Conservation (phyloP, 768 basidiomycete genomes). For the Podaxis mareebaensis region DNA sequence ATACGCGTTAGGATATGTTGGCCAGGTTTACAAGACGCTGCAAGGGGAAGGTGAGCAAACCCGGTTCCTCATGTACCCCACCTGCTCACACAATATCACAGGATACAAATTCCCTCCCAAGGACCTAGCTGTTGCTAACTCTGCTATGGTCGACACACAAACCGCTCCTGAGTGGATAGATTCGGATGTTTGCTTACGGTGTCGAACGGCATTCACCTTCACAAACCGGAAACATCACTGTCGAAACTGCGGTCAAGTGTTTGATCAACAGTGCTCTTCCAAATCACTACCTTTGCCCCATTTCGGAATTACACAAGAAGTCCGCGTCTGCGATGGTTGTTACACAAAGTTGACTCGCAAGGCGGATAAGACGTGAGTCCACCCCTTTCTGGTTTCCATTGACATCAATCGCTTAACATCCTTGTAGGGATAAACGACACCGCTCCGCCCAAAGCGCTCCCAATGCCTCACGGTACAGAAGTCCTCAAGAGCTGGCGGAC, state of each 20-base stretch:
- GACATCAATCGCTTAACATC: conserved; percentile 13
- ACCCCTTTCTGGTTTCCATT: background rate
- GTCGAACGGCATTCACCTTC: conserved; percentile 87
- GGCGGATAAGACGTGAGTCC: conserved; percentile 40
- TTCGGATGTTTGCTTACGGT: conserved; percentile 91
- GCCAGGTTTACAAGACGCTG: conserved; percentile 77
- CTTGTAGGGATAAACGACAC: conserved; percentile 44
- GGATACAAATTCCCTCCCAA: conserved; percentile 87
- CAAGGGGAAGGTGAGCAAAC: conserved; percentile 68
- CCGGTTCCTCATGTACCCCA: conserved; percentile 4
- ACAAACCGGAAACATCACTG: conserved; percentile 99
- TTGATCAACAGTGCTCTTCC: conserved; percentile 91
- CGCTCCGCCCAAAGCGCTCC: conserved; percentile 57
- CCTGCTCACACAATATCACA: conserved; percentile 26
- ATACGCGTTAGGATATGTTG: conserved; percentile 67
- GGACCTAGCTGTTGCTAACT: conserved; percentile 64
- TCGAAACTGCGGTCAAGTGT: conserved; percentile 95
- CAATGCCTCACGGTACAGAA: conserved; percentile 48
- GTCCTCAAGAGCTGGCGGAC: conserved; percentile 68
- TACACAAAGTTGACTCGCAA: conserved; percentile 74
- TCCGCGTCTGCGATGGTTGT: conserved; percentile 93
- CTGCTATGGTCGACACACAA: conserved; percentile 88
- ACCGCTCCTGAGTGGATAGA: conserved; percentile 98
- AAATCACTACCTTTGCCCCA: conserved; percentile 85
- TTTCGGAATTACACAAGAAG: conserved; percentile 90